These are phyloP conservation scores for Neofusicoccum kwambonambiense DNA, from an alignment of 2,329 filamentous ascomycete species.

Conservation along the genomic window DNA sequence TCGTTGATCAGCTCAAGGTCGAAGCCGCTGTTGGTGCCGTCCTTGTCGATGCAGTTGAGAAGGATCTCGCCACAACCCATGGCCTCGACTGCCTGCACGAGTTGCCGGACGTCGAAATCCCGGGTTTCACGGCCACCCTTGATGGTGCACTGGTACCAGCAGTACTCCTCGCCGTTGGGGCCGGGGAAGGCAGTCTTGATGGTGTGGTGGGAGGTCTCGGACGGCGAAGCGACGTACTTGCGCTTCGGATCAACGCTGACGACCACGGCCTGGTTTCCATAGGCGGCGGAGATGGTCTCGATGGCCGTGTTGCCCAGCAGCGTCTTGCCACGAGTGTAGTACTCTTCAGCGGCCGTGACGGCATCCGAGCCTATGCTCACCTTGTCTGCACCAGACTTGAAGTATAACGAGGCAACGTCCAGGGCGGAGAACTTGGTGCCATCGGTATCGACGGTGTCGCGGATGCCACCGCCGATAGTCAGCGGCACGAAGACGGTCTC, in stretches of 20 bases:
- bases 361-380: constrained; percentile 96
- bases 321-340: constrained; percentile 67
- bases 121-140: constrained; percentile 93
- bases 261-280: constrained; percentile 95
- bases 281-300: constrained; percentile 89
- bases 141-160: constrained; percentile 98
- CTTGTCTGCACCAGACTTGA: constrained; percentile 95
- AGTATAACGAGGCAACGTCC: constrained; percentile 94
- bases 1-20: constrained; percentile 87
- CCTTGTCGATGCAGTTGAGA: constrained; percentile 96
- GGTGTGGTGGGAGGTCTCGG: constrained; percentile 71
- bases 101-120: constrained; percentile 87
- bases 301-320: constrained; percentile 84
- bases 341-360: constrained; percentile 88
- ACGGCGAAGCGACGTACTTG: constrained; percentile 72
- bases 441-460: constrained; percentile 86
- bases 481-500: constrained; percentile 93
- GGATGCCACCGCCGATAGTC: constrained; percentile 92
- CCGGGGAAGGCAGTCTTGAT: constrained; percentile 69
- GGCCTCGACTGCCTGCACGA: constrained; percentile 81
- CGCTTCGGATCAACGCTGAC: constrained; percentile 92
- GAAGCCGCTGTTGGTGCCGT: constrained; percentile 92
- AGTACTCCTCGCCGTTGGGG: constrained; percentile 73
- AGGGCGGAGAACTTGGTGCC: constrained; percentile 83
- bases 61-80: constrained; percentile 95